Base-by-base conservation (phyloP, 257 asterid genomes). In the Solanum appendiculatum region DNA sequence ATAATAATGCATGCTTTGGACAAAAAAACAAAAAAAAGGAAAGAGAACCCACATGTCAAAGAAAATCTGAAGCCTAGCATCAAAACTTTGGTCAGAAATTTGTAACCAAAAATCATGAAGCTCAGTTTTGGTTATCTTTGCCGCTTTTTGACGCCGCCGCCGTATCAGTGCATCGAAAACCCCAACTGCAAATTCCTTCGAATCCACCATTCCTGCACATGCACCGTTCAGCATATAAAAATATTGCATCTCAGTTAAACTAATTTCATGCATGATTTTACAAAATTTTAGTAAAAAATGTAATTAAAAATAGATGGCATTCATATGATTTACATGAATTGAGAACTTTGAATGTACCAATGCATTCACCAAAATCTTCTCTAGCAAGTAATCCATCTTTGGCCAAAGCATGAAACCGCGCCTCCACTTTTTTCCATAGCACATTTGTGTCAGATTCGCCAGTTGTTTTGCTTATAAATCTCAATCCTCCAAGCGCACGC, bases 21-120 rank as follows among this genome's bases (percentile, higher is more conserved):
- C n/a, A n/a, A n/a, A n/a, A n/a, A n/a, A 66, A 5, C 78, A 63
- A 84, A 58, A 20, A 29, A 25, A 82, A 42, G 34, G 16, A 68
- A 29, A 36, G 36, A 31, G n/a, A 31, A 64, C 93, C 84, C 70
- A 95, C 99, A 96, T 96, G 92, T 96, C 99, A 58, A 96, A 96
- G 95, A 96, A 96, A 90, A 96, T 96, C 88, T 96, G 99, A 39
- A 96, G 97, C 72, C 99, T 96, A 48, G 98, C 97, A 88, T 96
- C 99, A 85, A 96, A 96, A 83, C 98, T 96, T 84, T 92, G 92
- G 90, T 95, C 97, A 48, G 99, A 95, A 87, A 96, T 92, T 89
- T 94, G 97, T 44, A 91, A 90, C 99, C 99, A 96, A 88, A 93
- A 94, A 11, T 96, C 98, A 83, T 91, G 95, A 89, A 96, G 92